Evolutionary conservation across 495 filamentous ascomycete genomes (phyloP), one percentile per base, ranked within the genome.

Genomic region (Astrothelium macrocarpum): DNA sequence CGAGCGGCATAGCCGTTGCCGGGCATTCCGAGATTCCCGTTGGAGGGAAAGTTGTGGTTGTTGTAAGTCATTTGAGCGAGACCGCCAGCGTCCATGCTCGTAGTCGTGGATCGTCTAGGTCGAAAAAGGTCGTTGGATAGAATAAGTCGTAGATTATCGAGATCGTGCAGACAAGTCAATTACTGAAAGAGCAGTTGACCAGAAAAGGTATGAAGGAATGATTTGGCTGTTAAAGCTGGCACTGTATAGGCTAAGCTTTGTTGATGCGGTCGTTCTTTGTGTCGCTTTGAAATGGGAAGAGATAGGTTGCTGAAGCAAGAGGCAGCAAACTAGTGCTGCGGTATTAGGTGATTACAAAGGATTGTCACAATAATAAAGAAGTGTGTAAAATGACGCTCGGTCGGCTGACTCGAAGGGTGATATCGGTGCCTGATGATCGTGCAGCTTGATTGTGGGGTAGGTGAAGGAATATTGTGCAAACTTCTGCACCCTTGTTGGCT

Each of bases 21-120:
- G 20, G 90, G 86, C 74, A 88, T 84, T 64, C 86, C 88, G 71
- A 94, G 78, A 67, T 80, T 80, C 65, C 71, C 71, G 73, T 84
- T 85, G 78, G 84, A 79, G 68, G 79, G 78, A 73, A 84, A 87
- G 75, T 82, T 83, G 62, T 61, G 61, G 67, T 69, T 71, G 79
- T 89, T 87, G 83, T 93, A 95, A 76, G 90, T 88, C 95, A 98
- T 97, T 82, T 96, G 94, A 91, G 93, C 88, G 82, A 96, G 90
- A 91, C 91, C 91, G 84, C 92, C 94, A 84, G 92, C 85, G 91
- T 96, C 88, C 85, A 96, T 94, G 82, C 88, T 91, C 89, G 86
- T 79, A 64, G 66, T 80, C 65, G 68, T 66, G 46, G 36, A 62
- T 43, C 49, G 49, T 26, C 49, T 56, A 12, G 49, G 49, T 56